Evolutionary conservation across 2,329 filamentous ascomycete species (phyloP).

Genomic region (Trichoderma koningii): DNA sequence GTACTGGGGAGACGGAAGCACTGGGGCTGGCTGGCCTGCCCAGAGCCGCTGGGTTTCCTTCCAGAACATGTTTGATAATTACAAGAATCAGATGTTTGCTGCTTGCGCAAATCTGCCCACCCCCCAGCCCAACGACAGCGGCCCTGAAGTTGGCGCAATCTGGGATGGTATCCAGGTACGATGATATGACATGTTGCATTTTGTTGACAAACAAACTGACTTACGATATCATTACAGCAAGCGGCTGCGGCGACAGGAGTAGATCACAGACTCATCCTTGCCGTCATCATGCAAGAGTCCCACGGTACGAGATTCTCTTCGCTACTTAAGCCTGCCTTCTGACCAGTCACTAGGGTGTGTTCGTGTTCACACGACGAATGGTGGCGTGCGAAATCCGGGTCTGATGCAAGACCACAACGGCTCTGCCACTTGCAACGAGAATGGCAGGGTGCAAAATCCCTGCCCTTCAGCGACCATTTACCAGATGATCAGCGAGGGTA

Average conservation of each 20-base stretch:
- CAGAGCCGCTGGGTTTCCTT: slow-evolving; percentile 24
- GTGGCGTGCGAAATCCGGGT: slow-evolving; percentile 47
- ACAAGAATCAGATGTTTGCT: slow-evolving; percentile 29
- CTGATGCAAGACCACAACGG: slow-evolving; percentile 46
- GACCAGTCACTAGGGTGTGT: slow-evolving; percentile 37
- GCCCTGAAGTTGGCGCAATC: slow-evolving; percentile 27
- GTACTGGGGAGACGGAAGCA: slow-evolving; percentile 26
- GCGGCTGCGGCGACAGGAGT: slow-evolving; percentile 38
- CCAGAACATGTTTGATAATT: slow-evolving; percentile 33
- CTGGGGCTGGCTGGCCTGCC: slow-evolving; percentile 21
- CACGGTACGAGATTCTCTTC: slow-evolving; percentile 31
- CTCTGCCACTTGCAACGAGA: slow-evolving; percentile 41
- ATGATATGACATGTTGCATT: too few species aligned
- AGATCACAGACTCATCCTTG: slow-evolving; percentile 47
- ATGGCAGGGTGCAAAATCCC: slow-evolving; percentile 31
- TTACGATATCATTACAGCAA: too few species aligned
- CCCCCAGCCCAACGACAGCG: slow-evolving; percentile 26
- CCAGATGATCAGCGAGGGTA: slow-evolving; percentile 46
- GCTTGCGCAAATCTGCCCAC: slow-evolving; percentile 23
- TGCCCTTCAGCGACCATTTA: slow-evolving; percentile 35
- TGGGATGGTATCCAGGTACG: slow-evolving; percentile 36
- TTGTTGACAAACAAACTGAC: too few species aligned
- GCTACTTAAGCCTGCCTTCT: background rate
- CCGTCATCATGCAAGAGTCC: slow-evolving; percentile 49
- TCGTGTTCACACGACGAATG: slow-evolving; percentile 45